Base-by-base conservation (phyloP, 768 basidiomycete genomes). In the Auricularia sp. region DNA sequence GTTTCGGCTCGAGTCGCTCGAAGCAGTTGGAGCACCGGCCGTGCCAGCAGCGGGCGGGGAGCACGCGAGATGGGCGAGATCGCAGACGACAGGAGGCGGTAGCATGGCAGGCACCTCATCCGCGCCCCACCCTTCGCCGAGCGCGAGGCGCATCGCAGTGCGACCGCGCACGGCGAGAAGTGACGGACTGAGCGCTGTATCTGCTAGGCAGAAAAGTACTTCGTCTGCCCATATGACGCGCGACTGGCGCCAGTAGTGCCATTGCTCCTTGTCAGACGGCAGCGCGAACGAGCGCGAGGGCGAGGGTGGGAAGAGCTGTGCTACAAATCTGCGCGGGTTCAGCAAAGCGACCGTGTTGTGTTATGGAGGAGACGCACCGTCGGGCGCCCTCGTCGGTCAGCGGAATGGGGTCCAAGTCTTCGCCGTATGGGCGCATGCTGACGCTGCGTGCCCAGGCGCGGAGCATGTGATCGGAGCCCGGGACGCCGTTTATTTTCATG, bases 221-320 rank as follows among this genome's bases (percentile, higher is more conserved):
- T 59, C 56, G 24, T 24, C 13, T 7, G 56, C 29, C 56, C 56
- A 59, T 6, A 59, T 14, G 34, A 59, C 34, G 34, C 56, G 56
- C 56, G 56, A 59, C 24, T 59, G 56, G 56, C 56, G 56, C 56
- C 56, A 59, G 34, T 59, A 59, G 29, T 29, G 56, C 56, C 56
- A 59, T 33, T 59, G 56, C 24, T 59, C 56, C 29, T 13, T 59
- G 10, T 59, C 56, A 10, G 56, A 13, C 29, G 56, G 56, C 24
- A 35, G 56, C 24, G 56, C 29, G 56, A 51, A 51, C 47, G 47
- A 51, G 47, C 47, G 56, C 34, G 56, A 59, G 24, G 34, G 24
- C 56, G 56, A 51, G 10, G 18, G 29, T 7, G 56, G 34, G 29
- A 29, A 59, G 11, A 59, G 24, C 34, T 59, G 56, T 8, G 56